phyloP scores from a whole-genome alignment of 2,329 filamentous ascomycete species.

The Simplicillium aogashimaense region DNA sequence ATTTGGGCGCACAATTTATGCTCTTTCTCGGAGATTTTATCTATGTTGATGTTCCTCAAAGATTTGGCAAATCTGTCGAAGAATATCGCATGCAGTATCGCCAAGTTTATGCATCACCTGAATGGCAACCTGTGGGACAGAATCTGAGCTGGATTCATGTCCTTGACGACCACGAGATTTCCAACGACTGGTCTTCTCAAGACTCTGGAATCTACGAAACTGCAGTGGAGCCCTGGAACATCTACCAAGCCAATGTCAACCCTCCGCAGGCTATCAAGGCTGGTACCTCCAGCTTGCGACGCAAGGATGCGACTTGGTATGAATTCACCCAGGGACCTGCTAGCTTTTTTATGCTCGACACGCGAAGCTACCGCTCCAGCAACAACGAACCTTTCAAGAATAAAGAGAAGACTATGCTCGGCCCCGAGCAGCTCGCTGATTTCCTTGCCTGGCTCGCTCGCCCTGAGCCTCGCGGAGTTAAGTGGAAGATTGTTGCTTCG shows the following conservation, averaged over 20 bases:
- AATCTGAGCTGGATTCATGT: constrained; percentile 97
- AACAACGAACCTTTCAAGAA: constrained; percentile 50
- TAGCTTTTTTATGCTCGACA: constrained; percentile 91
- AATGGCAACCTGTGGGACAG: constrained; percentile 67
- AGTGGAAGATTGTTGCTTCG: constrained; percentile 89
- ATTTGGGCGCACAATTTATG: constrained; percentile 68
- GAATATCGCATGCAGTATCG: constrained; percentile 88
- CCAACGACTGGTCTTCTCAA: constrained; percentile 84
- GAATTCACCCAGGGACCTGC: constrained; percentile 83
- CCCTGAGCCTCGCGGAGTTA: constrained; percentile 65
- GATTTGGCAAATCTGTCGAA: constrained; percentile 60
- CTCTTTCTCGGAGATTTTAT: constrained; percentile 83
- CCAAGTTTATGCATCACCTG: constrained; percentile 89
- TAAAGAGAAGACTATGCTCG: constrained; percentile 77
- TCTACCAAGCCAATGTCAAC: constrained; percentile 80
- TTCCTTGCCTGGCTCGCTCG: constrained; percentile 67
- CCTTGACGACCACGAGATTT: constrained; percentile 92
- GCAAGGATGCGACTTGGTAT: constrained; percentile 67
- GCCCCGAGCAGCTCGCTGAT: constrained; percentile 65
- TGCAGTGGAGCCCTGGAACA: constrained; percentile 73
- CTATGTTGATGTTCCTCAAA: constrained; percentile 78
- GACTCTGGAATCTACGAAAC: constrained; percentile 69
- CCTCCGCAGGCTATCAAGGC: constrained; percentile 57
- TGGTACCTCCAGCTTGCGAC: constrained; percentile 23
- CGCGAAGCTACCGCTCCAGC: constrained; percentile 72